Percentiles rank a stretch among this genome's conserved stretches.
phyloP scores from a whole-genome alignment of 768 basidiomycete species.

The Glaciozyma martinii region DNA sequence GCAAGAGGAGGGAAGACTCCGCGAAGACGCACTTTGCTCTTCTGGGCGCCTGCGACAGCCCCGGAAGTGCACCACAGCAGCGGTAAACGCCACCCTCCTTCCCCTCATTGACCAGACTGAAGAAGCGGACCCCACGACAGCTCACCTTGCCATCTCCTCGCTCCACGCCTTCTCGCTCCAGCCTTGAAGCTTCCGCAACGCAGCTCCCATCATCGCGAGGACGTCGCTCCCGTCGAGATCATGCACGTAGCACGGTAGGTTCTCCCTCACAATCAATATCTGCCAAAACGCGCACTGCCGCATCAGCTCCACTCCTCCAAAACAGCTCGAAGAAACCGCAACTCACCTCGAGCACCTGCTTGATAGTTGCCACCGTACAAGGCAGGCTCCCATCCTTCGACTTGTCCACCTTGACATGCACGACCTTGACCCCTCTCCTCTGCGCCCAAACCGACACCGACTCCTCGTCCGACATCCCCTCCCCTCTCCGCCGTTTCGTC shows the following conservation, averaged over 20 bases:
- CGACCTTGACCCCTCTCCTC: neutral
- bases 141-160: constrained; percentile 3
- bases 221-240: constrained; percentile 10
- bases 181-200: constrained; percentile 7
- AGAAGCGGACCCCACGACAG: neutral
- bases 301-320: neutral
- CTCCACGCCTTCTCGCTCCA: constrained; percentile 3
- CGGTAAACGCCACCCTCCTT: too few relatives aligned
- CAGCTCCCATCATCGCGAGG: neutral
- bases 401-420: constrained; percentile 4
- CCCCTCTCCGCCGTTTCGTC: neutral
- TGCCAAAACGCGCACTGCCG: too few relatives aligned
- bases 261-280: neutral
- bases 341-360: neutral
- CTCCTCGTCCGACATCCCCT: neutral
- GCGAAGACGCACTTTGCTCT: too few relatives aligned
- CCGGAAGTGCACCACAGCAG: too few relatives aligned
- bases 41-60: too few relatives aligned
- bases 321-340: neutral
- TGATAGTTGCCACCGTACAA: neutral
- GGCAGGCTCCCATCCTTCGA: neutral
- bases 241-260: constrained; percentile 4
- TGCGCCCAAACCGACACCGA: neutral
- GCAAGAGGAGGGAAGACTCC: too few relatives aligned
- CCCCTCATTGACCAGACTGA: too few relatives aligned